Conservation (phyloP, 2,329 filamentous ascomycete species). For the Dactylellina leptospora region DNA sequence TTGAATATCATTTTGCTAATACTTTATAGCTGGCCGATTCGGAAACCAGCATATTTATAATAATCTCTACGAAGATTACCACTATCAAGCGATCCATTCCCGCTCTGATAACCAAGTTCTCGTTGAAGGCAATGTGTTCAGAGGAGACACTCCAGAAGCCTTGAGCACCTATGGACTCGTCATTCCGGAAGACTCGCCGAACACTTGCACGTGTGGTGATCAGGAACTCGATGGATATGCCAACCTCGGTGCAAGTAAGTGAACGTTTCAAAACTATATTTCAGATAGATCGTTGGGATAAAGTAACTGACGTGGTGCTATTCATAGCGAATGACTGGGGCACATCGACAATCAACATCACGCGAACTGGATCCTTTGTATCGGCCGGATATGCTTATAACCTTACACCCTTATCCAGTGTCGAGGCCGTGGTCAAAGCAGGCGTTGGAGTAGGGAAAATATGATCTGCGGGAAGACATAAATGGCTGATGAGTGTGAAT, state of each 20-base stretch:
- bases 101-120: conserved; percentile 65
- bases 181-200: conserved; percentile 67
- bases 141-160: conserved; percentile 63
- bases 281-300: not conserved
- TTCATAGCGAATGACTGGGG: conserved; percentile 63
- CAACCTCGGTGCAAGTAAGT: conserved; percentile 65
- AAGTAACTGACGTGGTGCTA: too few species aligned
- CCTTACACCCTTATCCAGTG: conserved; percentile 63
- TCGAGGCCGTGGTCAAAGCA: conserved; percentile 61
- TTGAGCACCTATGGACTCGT: conserved; percentile 67
- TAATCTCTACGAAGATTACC: conserved; percentile 64
- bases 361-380: conserved; percentile 64
- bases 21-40: conserved; percentile 62
- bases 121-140: conserved; percentile 65
- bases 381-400: conserved; percentile 65
- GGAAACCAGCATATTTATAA: conserved; percentile 65
- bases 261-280: not conserved
- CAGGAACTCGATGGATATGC: conserved; percentile 67
- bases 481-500: not conserved
- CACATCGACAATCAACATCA: conserved; percentile 65
- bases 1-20: not conserved
- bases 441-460: conserved; percentile 65
- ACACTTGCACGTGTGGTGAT: conserved; percentile 66
- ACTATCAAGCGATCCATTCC: conserved; percentile 65
- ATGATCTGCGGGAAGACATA: too few species aligned